Percentiles rank a stretch among this genome's conserved stretches.
Conservation (phyloP, 306 rosid species). For the Canavalia gladiata region DNA sequence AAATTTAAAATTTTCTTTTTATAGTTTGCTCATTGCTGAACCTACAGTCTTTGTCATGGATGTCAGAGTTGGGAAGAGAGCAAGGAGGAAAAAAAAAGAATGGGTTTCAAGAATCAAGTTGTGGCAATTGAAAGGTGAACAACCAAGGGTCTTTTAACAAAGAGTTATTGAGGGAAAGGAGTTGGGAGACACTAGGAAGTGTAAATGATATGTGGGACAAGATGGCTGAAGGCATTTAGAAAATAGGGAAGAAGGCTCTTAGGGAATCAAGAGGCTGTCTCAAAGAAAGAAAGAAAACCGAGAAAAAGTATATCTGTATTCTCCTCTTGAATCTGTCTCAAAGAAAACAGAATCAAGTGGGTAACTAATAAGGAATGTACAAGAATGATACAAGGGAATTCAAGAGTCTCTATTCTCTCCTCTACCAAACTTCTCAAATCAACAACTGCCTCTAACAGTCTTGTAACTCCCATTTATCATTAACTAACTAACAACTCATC, state of each 20-base stretch:
- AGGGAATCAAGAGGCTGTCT: too few species aligned
- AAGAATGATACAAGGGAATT: too few species aligned
- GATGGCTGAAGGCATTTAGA: background rate
- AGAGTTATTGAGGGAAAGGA: background rate
- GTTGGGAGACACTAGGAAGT: background rate
- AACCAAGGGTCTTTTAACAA: background rate
- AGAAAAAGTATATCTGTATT: too few species aligned
- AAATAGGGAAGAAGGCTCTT: background rate
- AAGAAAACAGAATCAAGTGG: too few species aligned
- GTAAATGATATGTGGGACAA: background rate
- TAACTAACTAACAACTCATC: too few species aligned
- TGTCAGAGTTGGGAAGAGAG: background rate
- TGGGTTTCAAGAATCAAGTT: background rate
- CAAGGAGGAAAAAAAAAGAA: background rate
- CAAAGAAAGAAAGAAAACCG: too few species aligned
- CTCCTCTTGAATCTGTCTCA: too few species aligned
- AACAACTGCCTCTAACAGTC: too few species aligned
- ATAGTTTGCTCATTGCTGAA: background rate
- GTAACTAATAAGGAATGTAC: too few species aligned
- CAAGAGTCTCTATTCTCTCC: too few species aligned
- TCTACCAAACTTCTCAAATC: too few species aligned
- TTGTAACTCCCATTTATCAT: too few species aligned
- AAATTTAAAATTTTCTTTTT: background rate
- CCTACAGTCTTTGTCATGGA: background rate
- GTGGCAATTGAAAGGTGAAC: background rate